Base-by-base conservation (phyloP, 2,329 filamentous ascomycete genomes). In the Neonectria hederae region DNA sequence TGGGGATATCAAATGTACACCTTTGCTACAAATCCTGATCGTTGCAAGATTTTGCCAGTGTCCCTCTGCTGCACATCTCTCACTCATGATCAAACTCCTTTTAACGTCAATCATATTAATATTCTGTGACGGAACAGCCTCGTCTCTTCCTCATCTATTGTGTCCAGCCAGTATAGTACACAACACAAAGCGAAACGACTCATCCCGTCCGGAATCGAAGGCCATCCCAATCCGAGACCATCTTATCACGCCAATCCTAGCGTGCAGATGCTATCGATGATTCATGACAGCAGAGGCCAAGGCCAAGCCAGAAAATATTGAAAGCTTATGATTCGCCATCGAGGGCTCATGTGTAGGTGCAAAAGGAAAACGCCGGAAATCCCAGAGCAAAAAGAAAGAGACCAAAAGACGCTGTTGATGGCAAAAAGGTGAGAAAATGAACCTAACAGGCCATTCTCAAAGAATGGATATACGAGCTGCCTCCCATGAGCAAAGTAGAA, bases 161-260 rank as follows among this genome's bases (percentile, higher is more conserved):
- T 54, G 53, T 32, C 46, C 40, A 52, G 53, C 57, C 40, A 57
- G 53, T 61, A 65, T 64, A 53, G 45, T 65, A 57, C 62, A 61
- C 35, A 42, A 42, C 28, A 11, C 53, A 61, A 57, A 35, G 21
- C 22, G 54, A 53, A 55, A 24, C 26, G 42, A 59, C 45, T 30
- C 43, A 61, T 54, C 42, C 52, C 45, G 38, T 14, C n/a, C 48
- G 13, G 26, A 51, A 32, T 22, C 28, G 30, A 24, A 24, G 19
- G 52, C 57, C 43, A 52, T 59, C 8, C 32, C 55, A 51, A 46
- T 59, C 8, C 32, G 55, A 54, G 19, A 28, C 53, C 40, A 57
- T 40, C 32, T 35, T 14, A 26, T 24, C 45, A 43, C 40, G 38
- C 54, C 59, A 62, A 42, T 42, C 38, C n/a, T 43, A 17, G 17